These are phyloP conservation scores for Dendrobium officinale DNA, from an alignment of 106 monocot genomes.

Conservation along the genomic window DNA sequence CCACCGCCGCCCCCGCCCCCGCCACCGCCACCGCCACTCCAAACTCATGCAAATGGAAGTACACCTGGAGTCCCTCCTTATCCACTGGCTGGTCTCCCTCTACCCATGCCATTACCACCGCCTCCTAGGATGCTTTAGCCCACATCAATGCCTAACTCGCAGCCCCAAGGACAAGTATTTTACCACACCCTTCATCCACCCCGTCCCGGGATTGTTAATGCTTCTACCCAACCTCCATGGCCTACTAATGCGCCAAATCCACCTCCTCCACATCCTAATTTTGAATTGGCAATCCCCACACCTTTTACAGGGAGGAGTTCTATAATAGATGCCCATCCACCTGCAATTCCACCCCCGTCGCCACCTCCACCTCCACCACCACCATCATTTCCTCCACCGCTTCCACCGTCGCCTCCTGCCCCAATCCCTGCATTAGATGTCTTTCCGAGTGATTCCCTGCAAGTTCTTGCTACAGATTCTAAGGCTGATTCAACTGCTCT, in stretches of 20 bases:
- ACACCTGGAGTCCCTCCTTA: conserved; percentile 10
- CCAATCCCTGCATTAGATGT: conserved; percentile 13
- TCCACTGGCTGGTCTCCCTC: not conserved
- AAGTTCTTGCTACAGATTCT: not conserved
- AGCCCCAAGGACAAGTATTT: conserved; percentile 23
- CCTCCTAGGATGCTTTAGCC: conserved; percentile 25
- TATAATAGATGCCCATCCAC: conserved; percentile 16
- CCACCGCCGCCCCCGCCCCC: not conserved
- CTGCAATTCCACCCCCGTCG: conserved; percentile 19
- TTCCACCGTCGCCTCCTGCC: conserved; percentile 27
- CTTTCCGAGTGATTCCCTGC: not conserved
- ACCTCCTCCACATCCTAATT: conserved; percentile 16
- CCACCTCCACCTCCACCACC: conserved; percentile 25
- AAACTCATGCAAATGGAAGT: conserved; percentile 20
- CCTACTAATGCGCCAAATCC: conserved; percentile 4
- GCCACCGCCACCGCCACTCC: not conserved
- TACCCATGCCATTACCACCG: conserved; percentile 11
- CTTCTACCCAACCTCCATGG: conserved; percentile 10
- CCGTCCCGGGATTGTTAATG: conserved; percentile 20
- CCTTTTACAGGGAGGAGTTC: conserved; percentile 6
- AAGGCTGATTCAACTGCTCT: not conserved
- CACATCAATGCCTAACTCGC: conserved; percentile 5
- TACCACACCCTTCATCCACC: conserved; percentile 22
- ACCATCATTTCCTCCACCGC: conserved; percentile 31
- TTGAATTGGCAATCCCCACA: conserved; percentile 17